Percentiles rank a stretch among this genome's conserved stretches.
These are phyloP conservation scores for Paraglomus brasilianum DNA, from an alignment of 192 early-diverging fungal genomes.

Conservation along the genomic window DNA sequence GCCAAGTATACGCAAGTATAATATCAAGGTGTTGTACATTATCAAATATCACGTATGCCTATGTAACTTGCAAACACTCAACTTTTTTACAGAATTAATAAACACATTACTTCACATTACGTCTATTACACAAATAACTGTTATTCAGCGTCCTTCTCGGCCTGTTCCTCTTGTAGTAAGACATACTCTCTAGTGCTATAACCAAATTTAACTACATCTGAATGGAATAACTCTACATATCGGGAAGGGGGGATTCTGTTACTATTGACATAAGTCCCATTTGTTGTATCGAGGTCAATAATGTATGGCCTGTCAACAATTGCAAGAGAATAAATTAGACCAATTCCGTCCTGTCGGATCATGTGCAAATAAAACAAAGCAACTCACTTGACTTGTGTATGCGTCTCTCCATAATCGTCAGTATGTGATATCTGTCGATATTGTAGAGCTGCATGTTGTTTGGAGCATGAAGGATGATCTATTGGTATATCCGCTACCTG, in stretches of 20 bases:
- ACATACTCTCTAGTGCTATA: slow-evolving; percentile 91
- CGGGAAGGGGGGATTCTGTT: slow-evolving; percentile 67
- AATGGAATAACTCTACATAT: slow-evolving; percentile 79
- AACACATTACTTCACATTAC: too few relatives aligned
- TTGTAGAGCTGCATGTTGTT: slow-evolving; percentile 93
- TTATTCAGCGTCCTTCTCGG: not conserved
- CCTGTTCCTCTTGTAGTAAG: slow-evolving; percentile 63
- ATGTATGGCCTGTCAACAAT: slow-evolving; percentile 71
- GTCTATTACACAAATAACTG: too few relatives aligned
- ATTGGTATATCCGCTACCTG: slow-evolving; percentile 87
- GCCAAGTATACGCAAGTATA: too few relatives aligned
- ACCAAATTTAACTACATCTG: slow-evolving; percentile 90
- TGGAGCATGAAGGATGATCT: slow-evolving; percentile 93
- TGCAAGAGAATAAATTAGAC: not conserved
- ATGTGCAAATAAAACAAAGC: not conserved
- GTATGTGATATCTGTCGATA: slow-evolving; percentile 66
- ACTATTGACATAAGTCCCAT: slow-evolving; percentile 89
- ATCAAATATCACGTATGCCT: too few relatives aligned
- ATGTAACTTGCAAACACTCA: too few relatives aligned
- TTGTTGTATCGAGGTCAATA: slow-evolving; percentile 90
- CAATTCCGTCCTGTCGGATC: not conserved
- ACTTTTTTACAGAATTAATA: too few relatives aligned
- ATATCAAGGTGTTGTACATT: too few relatives aligned
- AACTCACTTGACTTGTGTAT: slow-evolving; percentile 56
- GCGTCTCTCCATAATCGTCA: slow-evolving; percentile 45